Evolutionary conservation across 352 stramenopile genomes (phyloP).

Genomic region (Globisporangium viniferum): DNA sequence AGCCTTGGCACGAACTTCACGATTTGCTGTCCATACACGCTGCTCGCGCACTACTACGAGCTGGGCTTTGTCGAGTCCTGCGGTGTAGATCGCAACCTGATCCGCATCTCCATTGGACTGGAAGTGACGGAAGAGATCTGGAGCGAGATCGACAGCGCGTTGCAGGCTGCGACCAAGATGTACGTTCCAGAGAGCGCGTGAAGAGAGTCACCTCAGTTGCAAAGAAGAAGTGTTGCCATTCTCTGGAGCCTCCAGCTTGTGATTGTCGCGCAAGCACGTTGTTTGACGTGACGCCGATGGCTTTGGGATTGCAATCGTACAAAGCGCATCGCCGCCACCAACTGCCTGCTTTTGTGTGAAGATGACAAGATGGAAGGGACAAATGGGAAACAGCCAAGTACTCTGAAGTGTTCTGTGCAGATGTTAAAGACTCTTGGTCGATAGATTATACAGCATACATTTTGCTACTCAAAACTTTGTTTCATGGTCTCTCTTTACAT

Average conservation of each 20-base stretch:
- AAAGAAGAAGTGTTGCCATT: too few species aligned
- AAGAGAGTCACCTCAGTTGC: background rate
- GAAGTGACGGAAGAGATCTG: slow-evolving; percentile 83
- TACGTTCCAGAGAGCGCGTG: slow-evolving; percentile 6
- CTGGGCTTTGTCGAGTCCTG: slow-evolving; percentile 90
- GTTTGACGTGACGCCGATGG: slow-evolving; percentile 4
- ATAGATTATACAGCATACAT: slow-evolving; percentile 3
- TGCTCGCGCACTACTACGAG: slow-evolving; percentile 92
- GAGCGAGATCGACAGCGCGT: slow-evolving; percentile 47
- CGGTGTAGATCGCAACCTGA: slow-evolving; percentile 87
- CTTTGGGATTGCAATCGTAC: background rate
- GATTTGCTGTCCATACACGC: slow-evolving; percentile 89
- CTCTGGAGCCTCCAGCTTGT: background rate
- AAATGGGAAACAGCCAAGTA: too few species aligned
- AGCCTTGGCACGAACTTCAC: slow-evolving; percentile 95
- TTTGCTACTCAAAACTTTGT: slow-evolving; percentile 12
- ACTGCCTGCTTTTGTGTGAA: slow-evolving; percentile 4
- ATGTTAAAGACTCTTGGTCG: too few species aligned
- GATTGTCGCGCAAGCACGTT: slow-evolving; percentile 1
- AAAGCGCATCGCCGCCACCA: slow-evolving; percentile 1
- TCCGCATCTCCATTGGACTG: slow-evolving; percentile 91
- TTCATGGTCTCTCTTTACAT: background rate
- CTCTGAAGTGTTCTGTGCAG: too few species aligned
- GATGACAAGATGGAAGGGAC: background rate
- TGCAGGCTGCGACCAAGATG: slow-evolving; percentile 26